A percentile compares a stretch with the other conserved stretches of the same genome.
phyloP scores from a whole-genome alignment of 179 eudicot genomes.

The Silene noctiflora region DNA sequence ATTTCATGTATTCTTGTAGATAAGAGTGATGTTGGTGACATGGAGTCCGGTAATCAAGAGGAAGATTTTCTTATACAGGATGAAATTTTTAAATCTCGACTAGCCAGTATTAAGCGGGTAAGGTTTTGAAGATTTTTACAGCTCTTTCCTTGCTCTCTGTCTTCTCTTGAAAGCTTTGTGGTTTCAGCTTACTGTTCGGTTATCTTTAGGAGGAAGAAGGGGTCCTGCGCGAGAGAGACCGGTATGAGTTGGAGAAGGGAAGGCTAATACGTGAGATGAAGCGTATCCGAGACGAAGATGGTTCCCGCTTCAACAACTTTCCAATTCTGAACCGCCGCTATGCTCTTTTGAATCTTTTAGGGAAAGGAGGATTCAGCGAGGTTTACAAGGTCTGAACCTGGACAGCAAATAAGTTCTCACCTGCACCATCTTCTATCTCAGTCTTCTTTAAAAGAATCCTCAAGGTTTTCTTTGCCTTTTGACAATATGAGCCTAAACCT shows the following conservation, averaged over 20 bases:
- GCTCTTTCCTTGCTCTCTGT: neutral
- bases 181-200: constrained; percentile 10
- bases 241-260: constrained; percentile 91
- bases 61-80: constrained; percentile 81
- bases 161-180: constrained; percentile 2
- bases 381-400: constrained; percentile 76
- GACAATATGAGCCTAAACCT: constrained; percentile 31
- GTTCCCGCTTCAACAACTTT: constrained; percentile 89
- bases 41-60: constrained; percentile 61
- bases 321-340: constrained; percentile 85
- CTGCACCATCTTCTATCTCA: constrained; percentile 12
- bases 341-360: constrained; percentile 92
- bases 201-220: constrained; percentile 78
- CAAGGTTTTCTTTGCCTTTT: constrained; percentile 33
- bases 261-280: constrained; percentile 99
- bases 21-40: constrained; percentile 64
- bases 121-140: constrained; percentile 14
- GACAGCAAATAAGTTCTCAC: neutral
- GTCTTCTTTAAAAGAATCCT: neutral
- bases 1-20: constrained; percentile 45
- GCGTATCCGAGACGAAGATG: constrained; percentile 97
- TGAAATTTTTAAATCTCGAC: constrained; percentile 87
- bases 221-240: constrained; percentile 79
- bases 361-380: constrained; percentile 98
- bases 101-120: constrained; percentile 95